Base-by-base conservation (phyloP, 2,329 filamentous ascomycete genomes). In the Cordyceps fumosorosea region DNA sequence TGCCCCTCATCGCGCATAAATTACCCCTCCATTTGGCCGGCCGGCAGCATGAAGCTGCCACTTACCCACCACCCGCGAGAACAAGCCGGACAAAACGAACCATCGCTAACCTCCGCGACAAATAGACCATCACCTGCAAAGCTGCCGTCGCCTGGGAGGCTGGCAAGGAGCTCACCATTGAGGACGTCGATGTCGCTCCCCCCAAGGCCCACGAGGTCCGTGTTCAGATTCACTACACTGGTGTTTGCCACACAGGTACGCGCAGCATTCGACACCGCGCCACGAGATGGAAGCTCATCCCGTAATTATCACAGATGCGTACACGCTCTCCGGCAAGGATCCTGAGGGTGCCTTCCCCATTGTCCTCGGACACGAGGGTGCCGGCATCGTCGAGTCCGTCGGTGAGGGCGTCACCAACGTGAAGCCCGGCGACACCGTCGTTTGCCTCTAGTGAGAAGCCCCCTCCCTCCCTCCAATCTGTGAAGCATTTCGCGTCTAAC, bases 61-160 rank as follows among this genome's bases (percentile, higher is more conserved):
- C 53, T 37, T 11, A 2, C n/a, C 20, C 22, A 44, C n/a, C 7
- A 22, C 11, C 29, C 29, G 3, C 29, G 29, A 4, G 1, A 6
- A 18, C 40, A 42, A 40, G 11, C 42, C 18, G 22, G 3, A 20
- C 12, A 26, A 45, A 42, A 29, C 4, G 22, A 47, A 22, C 11
- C 10, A 34, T 47, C 26, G 50, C 47, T 56, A 29, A 63, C 57
- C 20, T 20, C 5, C 14, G 10, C 12, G 56, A 51, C 22, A 66
- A 22, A 20, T 70, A 97, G 91, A 91, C 90, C 71, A 96, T 96
- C 75, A 96, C 88, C 71, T 97, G 93, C 86, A 93, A 95, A 89
- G 95, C 95, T 68, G 95, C 95, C 72, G 89, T 99, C 66, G 95
- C 95, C 75, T 99, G 95, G 95, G 93, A 93, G 78, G 92, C 95